Base-by-base conservation (phyloP, 148 eudicot genomes). In the Spergularia marina region DNA sequence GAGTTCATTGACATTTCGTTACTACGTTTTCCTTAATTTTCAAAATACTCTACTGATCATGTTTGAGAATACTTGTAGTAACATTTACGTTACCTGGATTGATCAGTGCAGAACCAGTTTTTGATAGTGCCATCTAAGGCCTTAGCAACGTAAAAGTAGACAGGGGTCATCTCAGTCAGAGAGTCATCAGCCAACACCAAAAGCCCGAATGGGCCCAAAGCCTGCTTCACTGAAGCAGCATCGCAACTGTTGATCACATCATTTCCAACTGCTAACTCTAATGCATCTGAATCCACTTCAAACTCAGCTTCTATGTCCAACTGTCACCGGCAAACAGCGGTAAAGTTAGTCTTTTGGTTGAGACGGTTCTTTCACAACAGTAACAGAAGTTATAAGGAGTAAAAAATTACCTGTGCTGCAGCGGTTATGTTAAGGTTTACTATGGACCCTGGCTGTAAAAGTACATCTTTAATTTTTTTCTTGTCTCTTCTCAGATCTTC, bases 121-220 rank as follows among this genome's bases (percentile, higher is more conserved):
- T 68, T 82, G 53, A 79, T 39, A 49, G 78, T 77, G n/a, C 97
- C 98, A 78, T 89, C 83, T 20, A 77, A 62, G 65, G 86, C 83
- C 76, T 88, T 89, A 10, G 88, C 84, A 51, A 95, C 70, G 82
- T 92, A 91, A 75, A 92, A 95, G 72, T 92, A 95, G 21, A 92
- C 83, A 3, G 98, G 98, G 13, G 97, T 95, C 21, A 79, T 69
- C 84, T 95, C 99, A 5, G 92, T 71, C 13, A 92, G 87, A 4
- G 89, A 63, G 7, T 85, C 80, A 62, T 92, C 92, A 8, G 98
- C 87, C 68, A 92, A 74, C 54, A 95, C 99, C 76, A 91, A 62
- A 69, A 95, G 77, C 1, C 99, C 99, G 17, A 95, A 95, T 2
- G 98, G 99, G 36, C 99, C 99, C 60, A 91, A 75, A 14, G 80